These are phyloP conservation scores for Wickerhamomyces mucosus DNA, from an alignment of 805 yeast genomes.

Conservation along the genomic window DNA sequence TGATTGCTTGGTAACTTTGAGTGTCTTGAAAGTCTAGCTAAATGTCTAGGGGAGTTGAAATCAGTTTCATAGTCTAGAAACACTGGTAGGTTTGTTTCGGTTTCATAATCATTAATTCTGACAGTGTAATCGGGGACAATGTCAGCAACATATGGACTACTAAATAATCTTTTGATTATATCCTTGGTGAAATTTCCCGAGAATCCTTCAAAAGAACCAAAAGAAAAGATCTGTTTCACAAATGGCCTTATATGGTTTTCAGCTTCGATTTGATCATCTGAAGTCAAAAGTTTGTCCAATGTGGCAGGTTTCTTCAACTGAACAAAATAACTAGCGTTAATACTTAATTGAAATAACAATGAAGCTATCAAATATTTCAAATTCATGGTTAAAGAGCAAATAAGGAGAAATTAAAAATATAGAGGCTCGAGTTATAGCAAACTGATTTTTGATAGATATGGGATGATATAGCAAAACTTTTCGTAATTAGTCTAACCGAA, in stretches of 20 bases:
- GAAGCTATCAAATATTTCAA: neutral
- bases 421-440: too few relatives aligned
- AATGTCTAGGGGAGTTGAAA: slow-evolving; percentile 51
- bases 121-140: slow-evolving; percentile 59
- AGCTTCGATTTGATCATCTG: slow-evolving; percentile 16
- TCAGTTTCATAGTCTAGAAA: slow-evolving; percentile 21
- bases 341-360: neutral
- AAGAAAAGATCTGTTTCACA: slow-evolving; percentile 43
- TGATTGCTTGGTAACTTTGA: slow-evolving; percentile 24
- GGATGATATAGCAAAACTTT: too few relatives aligned
- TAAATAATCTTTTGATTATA: slow-evolving; percentile 35
- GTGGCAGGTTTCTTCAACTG: slow-evolving; percentile 18
- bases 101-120: slow-evolving; percentile 40
- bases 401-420: neutral
- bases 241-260: slow-evolving; percentile 35
- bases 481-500: too few relatives aligned
- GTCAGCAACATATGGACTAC: slow-evolving; percentile 57
- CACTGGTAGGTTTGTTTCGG: neutral
- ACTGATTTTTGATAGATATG: too few relatives aligned
- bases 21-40: slow-evolving; percentile 52
- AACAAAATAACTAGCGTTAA: slow-evolving; percentile 15
- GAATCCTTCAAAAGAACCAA: slow-evolving; percentile 67
- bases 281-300: slow-evolving; percentile 10
- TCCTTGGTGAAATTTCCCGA: slow-evolving; percentile 49
- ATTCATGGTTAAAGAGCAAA: neutral